phyloP scores from a whole-genome alignment of 768 basidiomycete genomes.

The Pulveroboletus sp. region DNA sequence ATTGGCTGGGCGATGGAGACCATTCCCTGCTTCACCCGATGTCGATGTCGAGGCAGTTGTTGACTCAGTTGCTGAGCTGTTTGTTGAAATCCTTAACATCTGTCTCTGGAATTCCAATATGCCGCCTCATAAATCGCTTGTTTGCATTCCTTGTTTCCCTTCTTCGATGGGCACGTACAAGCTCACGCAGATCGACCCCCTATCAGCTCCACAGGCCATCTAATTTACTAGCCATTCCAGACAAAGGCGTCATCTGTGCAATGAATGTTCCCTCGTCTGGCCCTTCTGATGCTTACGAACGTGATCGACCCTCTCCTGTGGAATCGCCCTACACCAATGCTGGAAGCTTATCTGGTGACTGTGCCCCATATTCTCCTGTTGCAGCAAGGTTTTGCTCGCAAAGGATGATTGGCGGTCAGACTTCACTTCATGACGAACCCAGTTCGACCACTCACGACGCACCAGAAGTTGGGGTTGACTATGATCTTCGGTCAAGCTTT shows the following conservation, averaged over 20 bases:
- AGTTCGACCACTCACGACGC: neutral
- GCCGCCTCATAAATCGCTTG: neutral
- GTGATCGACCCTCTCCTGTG: slow-evolving; percentile 3
- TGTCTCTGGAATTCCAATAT: neutral
- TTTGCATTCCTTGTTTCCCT: slow-evolving; percentile 1
- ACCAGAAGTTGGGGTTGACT: neutral
- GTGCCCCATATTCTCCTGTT: slow-evolving; percentile 10
- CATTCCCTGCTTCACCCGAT: too few relatives aligned
- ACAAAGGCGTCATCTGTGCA: slow-evolving; percentile 2
- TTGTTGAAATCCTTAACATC: slow-evolving; percentile 3
- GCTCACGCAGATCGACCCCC: neutral
- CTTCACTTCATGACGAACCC: slow-evolving; percentile 17
- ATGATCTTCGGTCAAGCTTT: slow-evolving; percentile 1
- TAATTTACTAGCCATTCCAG: neutral
- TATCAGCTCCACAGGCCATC: neutral
- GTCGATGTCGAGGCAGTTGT: neutral
- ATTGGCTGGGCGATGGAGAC: too few relatives aligned
- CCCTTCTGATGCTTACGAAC: slow-evolving; percentile 1
- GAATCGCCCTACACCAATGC: slow-evolving; percentile 8
- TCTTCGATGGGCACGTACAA: neutral
- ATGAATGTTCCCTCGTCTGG: slow-evolving; percentile 15
- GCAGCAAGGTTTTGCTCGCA: slow-evolving; percentile 11
- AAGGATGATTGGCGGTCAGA: slow-evolving; percentile 7
- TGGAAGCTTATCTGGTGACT: slow-evolving; percentile 18
- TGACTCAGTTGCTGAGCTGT: slow-evolving; percentile 1